phyloP scores from a whole-genome alignment of 78 protist genomes.

The Tieghemostelium lacteum region DNA sequence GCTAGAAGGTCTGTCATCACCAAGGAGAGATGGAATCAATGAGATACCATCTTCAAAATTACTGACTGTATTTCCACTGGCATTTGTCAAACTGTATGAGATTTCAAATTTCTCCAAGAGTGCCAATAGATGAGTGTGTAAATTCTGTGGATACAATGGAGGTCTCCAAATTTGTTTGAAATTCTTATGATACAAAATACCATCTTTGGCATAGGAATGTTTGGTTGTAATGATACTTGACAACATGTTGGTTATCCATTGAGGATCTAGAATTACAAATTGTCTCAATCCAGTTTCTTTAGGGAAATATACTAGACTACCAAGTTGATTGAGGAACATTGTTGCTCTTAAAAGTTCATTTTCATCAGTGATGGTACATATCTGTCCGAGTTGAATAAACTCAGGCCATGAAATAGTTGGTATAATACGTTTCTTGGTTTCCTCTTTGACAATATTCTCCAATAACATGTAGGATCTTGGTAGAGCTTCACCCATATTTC shows the following conservation, averaged over 20 bases:
- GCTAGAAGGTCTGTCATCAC: constrained; percentile 31
- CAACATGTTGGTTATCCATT: constrained; percentile 73
- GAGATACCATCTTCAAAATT: constrained; percentile 28
- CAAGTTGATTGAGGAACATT: constrained; percentile 65
- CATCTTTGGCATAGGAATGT: constrained; percentile 67
- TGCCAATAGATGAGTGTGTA: constrained; percentile 66
- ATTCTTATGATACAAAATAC: constrained; percentile 58
- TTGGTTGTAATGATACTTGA: constrained; percentile 67
- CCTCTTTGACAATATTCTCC: constrained; percentile 73
- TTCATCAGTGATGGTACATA: constrained; percentile 76
- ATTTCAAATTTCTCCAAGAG: constrained; percentile 81
- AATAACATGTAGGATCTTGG: constrained; percentile 72
- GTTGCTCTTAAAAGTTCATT: constrained; percentile 70
- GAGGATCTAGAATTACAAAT: constrained; percentile 79
- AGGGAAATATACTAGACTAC: constrained; percentile 73
- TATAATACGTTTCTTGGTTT: constrained; percentile 51
- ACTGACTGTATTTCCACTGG: too few species aligned
- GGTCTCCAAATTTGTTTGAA: constrained; percentile 81
- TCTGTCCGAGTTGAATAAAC: constrained; percentile 56
- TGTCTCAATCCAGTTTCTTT: constrained; percentile 66
- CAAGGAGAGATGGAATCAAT: constrained; percentile 49
- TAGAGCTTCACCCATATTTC: constrained; percentile 73
- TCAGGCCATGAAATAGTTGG: constrained; percentile 76
- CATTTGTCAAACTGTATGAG: constrained; percentile 25
- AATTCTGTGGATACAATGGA: constrained; percentile 72